phyloP scores from a whole-genome alignment of 1,284 basidiomycete genomes.

The Rhodotorula sp. region DNA sequence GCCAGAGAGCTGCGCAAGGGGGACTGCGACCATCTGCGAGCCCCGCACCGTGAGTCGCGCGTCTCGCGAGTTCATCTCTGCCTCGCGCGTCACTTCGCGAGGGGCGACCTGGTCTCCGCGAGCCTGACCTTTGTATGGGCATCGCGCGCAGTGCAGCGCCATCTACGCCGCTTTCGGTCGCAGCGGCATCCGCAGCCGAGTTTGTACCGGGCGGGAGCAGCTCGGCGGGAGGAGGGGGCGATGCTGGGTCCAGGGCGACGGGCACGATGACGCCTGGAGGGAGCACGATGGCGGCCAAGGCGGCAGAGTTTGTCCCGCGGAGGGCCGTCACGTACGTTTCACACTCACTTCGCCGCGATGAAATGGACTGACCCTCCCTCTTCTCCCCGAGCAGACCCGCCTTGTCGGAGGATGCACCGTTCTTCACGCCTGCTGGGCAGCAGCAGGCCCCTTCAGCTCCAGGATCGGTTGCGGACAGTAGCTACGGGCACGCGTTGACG shows the following conservation, averaged over 20 bases:
- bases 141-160: not conserved
- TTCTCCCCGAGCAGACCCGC: conserved; percentile 19
- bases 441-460: not conserved
- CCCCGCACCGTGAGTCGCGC: not conserved
- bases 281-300: conserved; percentile 9
- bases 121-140: not conserved
- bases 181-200: conserved; percentile 31
- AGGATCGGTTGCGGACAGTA: not conserved
- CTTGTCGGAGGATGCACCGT: conserved; percentile 25
- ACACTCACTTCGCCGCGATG: not conserved
- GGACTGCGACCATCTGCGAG: conserved; percentile 2
- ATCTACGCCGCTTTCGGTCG: conserved; percentile 30
- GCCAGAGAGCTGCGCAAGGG: too few relatives aligned
- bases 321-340: conserved; percentile 25
- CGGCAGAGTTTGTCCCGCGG: conserved; percentile 35
- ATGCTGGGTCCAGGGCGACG: not conserved
- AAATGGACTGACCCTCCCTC: not conserved
- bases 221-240: not conserved
- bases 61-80: not conserved
- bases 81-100: not conserved
- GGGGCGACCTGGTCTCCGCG: not conserved
- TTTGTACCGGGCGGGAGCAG: conserved; percentile 37
- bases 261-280: not conserved
- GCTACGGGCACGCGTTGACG: conserved; percentile 4
- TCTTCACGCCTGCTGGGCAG: conserved; percentile 14